A percentile compares a stretch with the other conserved stretches of the same genome.
Conservation (phyloP, 345 rosid species). For the Linum usitatissimum region DNA sequence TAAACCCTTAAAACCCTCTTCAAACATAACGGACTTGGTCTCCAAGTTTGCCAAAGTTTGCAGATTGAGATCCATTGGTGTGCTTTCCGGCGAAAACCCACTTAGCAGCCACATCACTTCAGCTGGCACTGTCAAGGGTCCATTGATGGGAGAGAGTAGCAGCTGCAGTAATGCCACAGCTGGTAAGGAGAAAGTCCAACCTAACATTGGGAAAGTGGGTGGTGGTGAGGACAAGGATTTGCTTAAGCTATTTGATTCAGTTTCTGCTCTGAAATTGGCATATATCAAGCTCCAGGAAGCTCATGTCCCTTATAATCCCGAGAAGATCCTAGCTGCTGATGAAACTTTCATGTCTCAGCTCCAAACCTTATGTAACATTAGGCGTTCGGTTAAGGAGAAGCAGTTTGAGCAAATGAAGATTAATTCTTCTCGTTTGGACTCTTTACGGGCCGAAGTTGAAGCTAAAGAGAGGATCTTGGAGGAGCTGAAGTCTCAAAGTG, state of each 20-base stretch:
- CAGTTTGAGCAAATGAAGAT: slow-evolving; percentile 15
- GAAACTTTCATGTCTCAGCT: slow-evolving; percentile 38
- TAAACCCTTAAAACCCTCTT: slow-evolving; percentile 31
- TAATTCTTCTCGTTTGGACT: slow-evolving; percentile 19
- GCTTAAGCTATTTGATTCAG: slow-evolving; percentile 33
- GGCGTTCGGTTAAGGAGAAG: slow-evolving; percentile 25
- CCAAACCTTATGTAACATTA: slow-evolving; percentile 31
- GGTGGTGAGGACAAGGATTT: slow-evolving; percentile 24
- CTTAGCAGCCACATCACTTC: slow-evolving; percentile 17
- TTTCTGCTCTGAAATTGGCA: slow-evolving; percentile 37
- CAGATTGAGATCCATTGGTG: slow-evolving; percentile 52
- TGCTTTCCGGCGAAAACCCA: slow-evolving; percentile 28
- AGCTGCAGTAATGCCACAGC: slow-evolving; percentile 10
- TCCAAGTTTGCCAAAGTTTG: slow-evolving; percentile 51
- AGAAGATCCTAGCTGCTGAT: slow-evolving; percentile 46
- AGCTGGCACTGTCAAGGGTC: neutral
- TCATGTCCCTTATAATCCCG: slow-evolving; percentile 45
- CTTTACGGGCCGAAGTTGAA: slow-evolving; percentile 25
- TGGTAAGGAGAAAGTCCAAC: slow-evolving; percentile 21
- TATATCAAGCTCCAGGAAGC: slow-evolving; percentile 50
- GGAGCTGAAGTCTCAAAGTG: slow-evolving; percentile 27
- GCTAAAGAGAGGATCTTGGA: slow-evolving; percentile 31
- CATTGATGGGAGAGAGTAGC: slow-evolving; percentile 17
- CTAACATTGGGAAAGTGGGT: slow-evolving; percentile 17
- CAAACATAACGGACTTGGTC: slow-evolving; percentile 37